phyloP scores from a whole-genome alignment of 2,329 filamentous ascomycete species.

The Aschersonia sp. region DNA sequence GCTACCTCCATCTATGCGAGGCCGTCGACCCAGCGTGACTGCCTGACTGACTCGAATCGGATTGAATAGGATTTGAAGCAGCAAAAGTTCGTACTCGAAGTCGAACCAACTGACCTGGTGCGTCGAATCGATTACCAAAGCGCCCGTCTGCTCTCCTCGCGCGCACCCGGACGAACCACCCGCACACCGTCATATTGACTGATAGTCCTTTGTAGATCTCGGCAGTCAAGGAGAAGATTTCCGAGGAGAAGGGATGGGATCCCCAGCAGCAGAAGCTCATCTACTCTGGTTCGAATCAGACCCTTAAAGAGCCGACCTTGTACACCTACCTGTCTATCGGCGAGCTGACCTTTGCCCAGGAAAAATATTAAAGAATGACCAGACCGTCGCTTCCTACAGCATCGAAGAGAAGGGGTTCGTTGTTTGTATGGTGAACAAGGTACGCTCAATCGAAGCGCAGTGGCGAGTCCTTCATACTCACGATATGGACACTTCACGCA shows the following conservation, averaged over 20 bases:
- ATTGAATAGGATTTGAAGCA: conserved; percentile 78
- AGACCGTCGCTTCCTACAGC: conserved; percentile 91
- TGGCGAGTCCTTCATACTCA: background rate
- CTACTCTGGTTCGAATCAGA: conserved; percentile 64
- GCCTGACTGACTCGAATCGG: background rate
- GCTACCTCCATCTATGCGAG: no score
- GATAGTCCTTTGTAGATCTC: conserved; percentile 47
- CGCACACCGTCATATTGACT: conserved; percentile 1
- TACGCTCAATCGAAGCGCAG: conserved; percentile 22
- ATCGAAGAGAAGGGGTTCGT: conserved; percentile 99
- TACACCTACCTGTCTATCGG: background rate
- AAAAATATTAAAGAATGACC: conserved; percentile 96
- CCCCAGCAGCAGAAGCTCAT: conserved; percentile 86
- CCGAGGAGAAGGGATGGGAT: conserved; percentile 88
- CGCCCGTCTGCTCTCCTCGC: conserved; percentile 5
- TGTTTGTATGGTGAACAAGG: conserved; percentile 97
- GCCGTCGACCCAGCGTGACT: no score
- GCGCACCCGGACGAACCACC: background rate
- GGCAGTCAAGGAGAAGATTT: conserved; percentile 83
- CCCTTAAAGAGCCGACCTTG: conserved; percentile 5
- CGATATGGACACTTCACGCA: background rate
- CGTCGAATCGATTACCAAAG: conserved; percentile 17
- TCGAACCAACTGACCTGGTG: conserved; percentile 86
- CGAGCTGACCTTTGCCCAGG: conserved; percentile 37
- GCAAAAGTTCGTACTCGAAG: conserved; percentile 94